Conservation (phyloP, 1,284 basidiomycete genomes). For the Wallemia hederae region DNA sequence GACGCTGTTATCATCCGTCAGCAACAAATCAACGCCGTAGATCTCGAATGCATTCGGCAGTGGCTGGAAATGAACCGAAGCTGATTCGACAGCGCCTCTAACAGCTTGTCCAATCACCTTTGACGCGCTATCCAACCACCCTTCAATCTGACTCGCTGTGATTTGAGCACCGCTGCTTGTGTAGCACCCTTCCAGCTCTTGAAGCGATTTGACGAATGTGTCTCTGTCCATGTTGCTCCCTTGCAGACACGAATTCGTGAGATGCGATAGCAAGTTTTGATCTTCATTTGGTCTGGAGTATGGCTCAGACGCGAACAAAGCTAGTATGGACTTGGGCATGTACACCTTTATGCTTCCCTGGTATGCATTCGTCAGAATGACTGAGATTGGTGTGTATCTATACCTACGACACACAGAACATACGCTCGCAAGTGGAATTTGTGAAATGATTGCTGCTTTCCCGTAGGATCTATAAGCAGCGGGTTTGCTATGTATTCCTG, state of each 20-base stretch:
- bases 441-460: conserved; percentile 14
- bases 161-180: conserved; percentile 14
- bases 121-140: conserved; percentile 32
- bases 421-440: conserved; percentile 88
- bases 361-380: conserved; percentile 7
- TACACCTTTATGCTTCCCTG: conserved; percentile 43
- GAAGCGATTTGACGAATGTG: conserved; percentile 33
- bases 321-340: conserved; percentile 53
- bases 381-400: conserved; percentile 10
- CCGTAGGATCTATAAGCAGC: conserved; percentile 37
- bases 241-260: conserved; percentile 93
- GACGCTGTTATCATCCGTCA: conserved; percentile 31
- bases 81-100: conserved; percentile 43
- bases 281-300: conserved; percentile 23
- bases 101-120: conserved; percentile 49
- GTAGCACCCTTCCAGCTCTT: conserved; percentile 36
- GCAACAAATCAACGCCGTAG: conserved; percentile 69
- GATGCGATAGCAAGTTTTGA: conserved; percentile 39
- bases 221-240: conserved; percentile 21
- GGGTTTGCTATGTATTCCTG: conserved; percentile 60
- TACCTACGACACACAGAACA: conserved; percentile 35
- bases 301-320: conserved; percentile 46
- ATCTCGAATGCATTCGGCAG: conserved; percentile 83
- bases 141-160: conserved; percentile 19
- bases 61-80: conserved; percentile 65